Conservation (phyloP, 1,284 basidiomycete species). For the Peniophora sp. region DNA sequence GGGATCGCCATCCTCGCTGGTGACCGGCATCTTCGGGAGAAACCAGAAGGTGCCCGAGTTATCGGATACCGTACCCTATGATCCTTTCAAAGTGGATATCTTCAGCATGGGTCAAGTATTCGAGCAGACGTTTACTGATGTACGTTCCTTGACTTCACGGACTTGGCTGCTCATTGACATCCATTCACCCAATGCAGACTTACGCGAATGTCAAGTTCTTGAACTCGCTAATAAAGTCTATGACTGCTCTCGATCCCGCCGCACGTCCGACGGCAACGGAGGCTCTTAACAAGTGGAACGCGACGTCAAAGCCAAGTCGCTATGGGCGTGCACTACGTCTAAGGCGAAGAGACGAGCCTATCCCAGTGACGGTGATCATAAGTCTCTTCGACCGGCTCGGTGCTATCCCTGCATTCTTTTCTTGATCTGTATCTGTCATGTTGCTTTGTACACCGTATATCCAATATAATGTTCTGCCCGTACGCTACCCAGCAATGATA, state of each 20-base stretch:
- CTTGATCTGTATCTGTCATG: no score
- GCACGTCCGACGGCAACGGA: not conserved
- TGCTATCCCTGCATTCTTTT: no score
- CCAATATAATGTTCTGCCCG: no score
- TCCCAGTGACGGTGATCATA: no score
- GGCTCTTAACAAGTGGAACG: not conserved
- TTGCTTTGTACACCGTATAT: no score
- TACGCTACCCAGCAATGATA: no score
- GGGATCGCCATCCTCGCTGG: slow-evolving; percentile 8
- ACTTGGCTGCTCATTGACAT: not conserved
- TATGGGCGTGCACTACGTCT: not conserved
- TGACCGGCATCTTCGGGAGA: not conserved
- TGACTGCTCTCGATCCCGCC: not conserved
- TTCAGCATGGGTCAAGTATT: not conserved
- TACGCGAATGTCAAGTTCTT: not conserved
- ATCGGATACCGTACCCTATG: not conserved
- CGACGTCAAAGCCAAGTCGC: not conserved
- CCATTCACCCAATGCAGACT: not conserved
- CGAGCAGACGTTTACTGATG: not conserved
- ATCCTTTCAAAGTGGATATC: not conserved
- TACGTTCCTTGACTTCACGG: not conserved
- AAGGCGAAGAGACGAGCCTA: no score
- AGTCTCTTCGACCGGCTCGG: no score
- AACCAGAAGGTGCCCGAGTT: not conserved
- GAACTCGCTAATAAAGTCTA: not conserved